Evolutionary conservation across 257 asterid species (phyloP).

Genomic region (Solanum dulcamara): DNA sequence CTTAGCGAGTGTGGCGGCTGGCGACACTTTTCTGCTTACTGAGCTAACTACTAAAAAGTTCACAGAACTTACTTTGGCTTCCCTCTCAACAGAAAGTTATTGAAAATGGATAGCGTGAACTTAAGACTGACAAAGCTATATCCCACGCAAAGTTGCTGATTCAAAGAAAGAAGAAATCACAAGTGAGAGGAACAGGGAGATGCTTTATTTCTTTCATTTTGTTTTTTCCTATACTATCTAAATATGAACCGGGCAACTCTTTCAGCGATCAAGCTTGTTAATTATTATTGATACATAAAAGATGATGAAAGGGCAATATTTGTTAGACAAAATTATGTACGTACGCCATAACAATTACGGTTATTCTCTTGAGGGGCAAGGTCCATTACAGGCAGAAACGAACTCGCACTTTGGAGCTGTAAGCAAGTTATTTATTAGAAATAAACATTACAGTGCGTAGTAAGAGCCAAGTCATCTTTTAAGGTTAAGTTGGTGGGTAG

Average conservation of each 20-base stretch:
- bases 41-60: not conserved
- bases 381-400: constrained; percentile 92
- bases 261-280: not conserved
- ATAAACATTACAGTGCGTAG: not conserved
- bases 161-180: not conserved
- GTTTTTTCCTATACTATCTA: not conserved
- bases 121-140: not conserved
- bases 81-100: not conserved
- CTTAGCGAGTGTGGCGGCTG: too few species aligned
- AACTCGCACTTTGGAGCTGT: constrained; percentile 92
- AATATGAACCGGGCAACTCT: not conserved
- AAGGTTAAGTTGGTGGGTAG: too few species aligned
- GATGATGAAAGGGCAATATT: not conserved
- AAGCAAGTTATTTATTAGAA: constrained; percentile 16
- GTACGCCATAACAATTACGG: constrained; percentile 84
- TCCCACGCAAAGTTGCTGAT: not conserved
- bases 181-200: not conserved
- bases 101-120: not conserved
- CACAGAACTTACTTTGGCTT: not conserved
- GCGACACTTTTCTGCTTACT: not conserved
- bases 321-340: constrained; percentile 7
- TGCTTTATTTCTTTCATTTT: not conserved
- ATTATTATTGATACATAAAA: not conserved
- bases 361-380: constrained; percentile 96
- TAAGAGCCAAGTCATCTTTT: not conserved